Percentiles rank a stretch among this genome's conserved stretches.
Evolutionary conservation across 345 rosid species (phyloP).

Genomic region (Populus nigra): DNA sequence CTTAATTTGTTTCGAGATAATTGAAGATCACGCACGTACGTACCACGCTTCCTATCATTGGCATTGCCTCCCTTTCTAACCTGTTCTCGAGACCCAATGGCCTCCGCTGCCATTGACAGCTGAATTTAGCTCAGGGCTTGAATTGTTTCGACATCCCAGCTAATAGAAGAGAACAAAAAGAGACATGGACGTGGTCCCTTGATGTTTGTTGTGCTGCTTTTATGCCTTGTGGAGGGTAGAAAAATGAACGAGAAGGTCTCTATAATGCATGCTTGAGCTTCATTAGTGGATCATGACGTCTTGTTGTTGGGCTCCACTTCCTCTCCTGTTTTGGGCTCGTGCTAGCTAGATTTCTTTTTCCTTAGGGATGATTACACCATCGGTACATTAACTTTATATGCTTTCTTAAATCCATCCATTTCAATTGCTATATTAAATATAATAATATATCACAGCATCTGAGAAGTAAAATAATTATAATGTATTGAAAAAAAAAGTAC

Average conservation of each 20-base stretch:
- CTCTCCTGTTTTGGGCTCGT: no score
- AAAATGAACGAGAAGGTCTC: background rate
- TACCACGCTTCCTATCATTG: constrained; percentile 16
- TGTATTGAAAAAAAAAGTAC: no score
- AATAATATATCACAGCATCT: background rate
- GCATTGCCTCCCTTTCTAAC: constrained; percentile 7
- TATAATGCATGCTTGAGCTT: background rate
- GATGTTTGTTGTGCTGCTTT: background rate
- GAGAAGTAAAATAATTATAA: no score
- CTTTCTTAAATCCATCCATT: no score
- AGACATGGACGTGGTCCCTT: constrained; percentile 12
- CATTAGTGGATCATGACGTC: background rate
- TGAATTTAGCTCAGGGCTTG: constrained; percentile 16
- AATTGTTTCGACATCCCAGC: constrained; percentile 5
- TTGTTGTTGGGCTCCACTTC: no score
- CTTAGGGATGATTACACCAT: no score
- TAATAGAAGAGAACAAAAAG: background rate
- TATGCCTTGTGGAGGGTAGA: background rate
- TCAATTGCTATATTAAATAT: no score
- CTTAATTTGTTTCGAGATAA: background rate
- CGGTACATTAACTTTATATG: no score
- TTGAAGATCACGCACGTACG: background rate
- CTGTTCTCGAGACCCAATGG: constrained; percentile 8
- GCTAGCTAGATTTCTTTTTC: no score
- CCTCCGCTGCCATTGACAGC: constrained; percentile 37